Percentiles rank a stretch among this genome's conserved stretches.
phyloP scores from a whole-genome alignment of 352 stramenopile genomes.

The Phytophthora cryptogea region DNA sequence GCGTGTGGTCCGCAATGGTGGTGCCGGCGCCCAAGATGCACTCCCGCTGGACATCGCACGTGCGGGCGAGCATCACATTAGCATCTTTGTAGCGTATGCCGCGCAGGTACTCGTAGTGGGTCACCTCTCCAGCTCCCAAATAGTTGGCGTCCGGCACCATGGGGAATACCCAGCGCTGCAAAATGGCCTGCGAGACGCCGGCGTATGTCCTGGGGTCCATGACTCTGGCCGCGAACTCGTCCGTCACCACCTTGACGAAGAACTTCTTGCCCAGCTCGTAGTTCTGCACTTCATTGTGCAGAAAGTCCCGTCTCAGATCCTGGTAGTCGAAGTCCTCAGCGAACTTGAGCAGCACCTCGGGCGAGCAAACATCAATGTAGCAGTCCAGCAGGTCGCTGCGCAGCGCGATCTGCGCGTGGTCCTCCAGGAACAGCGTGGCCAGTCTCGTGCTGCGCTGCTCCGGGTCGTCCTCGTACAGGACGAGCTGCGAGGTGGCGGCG shows the following conservation, averaged over 20 bases:
- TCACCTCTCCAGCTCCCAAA: conserved; percentile 47
- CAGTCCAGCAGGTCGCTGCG: conserved; percentile 96
- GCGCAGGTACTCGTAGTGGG: conserved; percentile 79
- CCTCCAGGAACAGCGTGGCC: conserved; percentile 76
- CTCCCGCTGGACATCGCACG: conserved; percentile 64
- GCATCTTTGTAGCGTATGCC: conserved; percentile 87
- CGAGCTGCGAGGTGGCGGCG: conserved; percentile 74
- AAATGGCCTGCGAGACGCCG: conserved; percentile 91
- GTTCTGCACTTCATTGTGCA: conserved; percentile 97
- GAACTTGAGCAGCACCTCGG: conserved; percentile 97
- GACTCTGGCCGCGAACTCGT: conserved; percentile 94
- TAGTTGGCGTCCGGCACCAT: conserved; percentile 95
- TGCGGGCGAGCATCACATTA: conserved; percentile 68
- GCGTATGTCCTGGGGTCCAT: conserved; percentile 95
- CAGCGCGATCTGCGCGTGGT: conserved; percentile 90
- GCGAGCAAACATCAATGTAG: conserved; percentile 98
- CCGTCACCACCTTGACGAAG: conserved; percentile 92
- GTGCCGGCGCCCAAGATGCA: conserved; percentile 74
- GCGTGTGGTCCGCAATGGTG: conserved; percentile 57
- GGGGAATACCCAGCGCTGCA: conserved; percentile 96
- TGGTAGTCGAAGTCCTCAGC: conserved; percentile 99
- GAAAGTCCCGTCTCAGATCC: conserved; percentile 94
- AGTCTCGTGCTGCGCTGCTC: conserved; percentile 53
- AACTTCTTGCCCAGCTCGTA: conserved; percentile 98
- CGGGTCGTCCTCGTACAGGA: conserved; percentile 81